Evolutionary conservation across 306 rosid species (phyloP), one percentile per base, ranked within the genome.

Genomic region (Fragaria vesca): DNA sequence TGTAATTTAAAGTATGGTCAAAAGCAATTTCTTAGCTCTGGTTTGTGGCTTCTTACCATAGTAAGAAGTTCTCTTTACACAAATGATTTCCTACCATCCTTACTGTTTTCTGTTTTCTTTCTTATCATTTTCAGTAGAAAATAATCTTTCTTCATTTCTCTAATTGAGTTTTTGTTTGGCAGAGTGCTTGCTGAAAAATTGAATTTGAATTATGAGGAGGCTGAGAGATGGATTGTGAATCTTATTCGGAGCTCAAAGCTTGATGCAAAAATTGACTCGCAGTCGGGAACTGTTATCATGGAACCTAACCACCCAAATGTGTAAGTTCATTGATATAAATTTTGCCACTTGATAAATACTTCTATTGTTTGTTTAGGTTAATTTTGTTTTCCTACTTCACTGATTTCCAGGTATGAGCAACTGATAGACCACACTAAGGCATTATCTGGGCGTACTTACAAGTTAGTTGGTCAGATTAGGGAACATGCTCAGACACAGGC

Each of bases 171-270:
- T 18, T n/a, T 77, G 58, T 70, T 71, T 78, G 75, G 60, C 91
- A 95, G 98, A 9, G 92, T 92, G 70, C 98, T 95, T 69, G 97
- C 98, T 12, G 97, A 90, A 84, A 95, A 95, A 81, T 71, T 95
- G 74, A 95, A 91, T 87, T 80, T 95, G 83, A 92, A 92, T 71
- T 90, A 92, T 34, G 97, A 95, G 85, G 98, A 89, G 62, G 97
- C 98, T 43, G 97, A 95, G 91, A 90, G 93, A 78, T 95, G 97
- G 98, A 92, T 95, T 85, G 89, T 85, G 65, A 90, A 93, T 77
- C 95, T 93, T 65, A 90, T 91, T 50, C 90, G 93, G 34, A 76
- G 86, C 81, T 93, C 98, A 80, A 93, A 93, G 90, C 98, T 93
- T 58, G 97, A 89, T 81, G 98, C 92, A 38, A 95, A 89, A 83